Percentiles rank a stretch among this genome's conserved stretches.
Evolutionary conservation across 352 stramenopile genomes (phyloP).

Genomic region (Thalassiosira ordinaria): DNA sequence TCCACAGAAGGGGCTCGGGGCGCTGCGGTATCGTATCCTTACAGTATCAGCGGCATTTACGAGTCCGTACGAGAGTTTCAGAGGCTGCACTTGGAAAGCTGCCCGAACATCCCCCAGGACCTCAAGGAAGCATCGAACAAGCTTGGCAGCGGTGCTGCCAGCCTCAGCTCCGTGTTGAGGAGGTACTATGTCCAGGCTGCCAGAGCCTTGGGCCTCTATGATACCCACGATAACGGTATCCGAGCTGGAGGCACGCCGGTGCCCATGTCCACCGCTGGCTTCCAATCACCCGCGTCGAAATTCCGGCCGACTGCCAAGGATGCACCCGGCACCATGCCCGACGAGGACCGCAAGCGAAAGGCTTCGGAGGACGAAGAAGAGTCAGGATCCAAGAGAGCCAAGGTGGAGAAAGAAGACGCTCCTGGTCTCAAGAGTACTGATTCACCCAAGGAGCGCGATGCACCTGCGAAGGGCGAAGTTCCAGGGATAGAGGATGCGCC

Average conservation of each 20-base stretch:
- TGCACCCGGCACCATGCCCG: neutral
- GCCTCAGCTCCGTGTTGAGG: slow-evolving; percentile 74
- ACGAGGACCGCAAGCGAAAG: slow-evolving; percentile 2
- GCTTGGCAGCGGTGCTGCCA: slow-evolving; percentile 64
- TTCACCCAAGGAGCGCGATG: neutral
- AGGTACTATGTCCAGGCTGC: slow-evolving; percentile 81
- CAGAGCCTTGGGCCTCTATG: slow-evolving; percentile 71
- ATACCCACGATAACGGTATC: slow-evolving; percentile 57
- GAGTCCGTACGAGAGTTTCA: slow-evolving; percentile 81
- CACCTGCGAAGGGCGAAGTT: slow-evolving; percentile 9
- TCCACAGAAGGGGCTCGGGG: slow-evolving; percentile 38
- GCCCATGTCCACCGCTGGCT: slow-evolving; percentile 29
- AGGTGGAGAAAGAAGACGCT: neutral
- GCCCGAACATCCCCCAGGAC: slow-evolving; percentile 59
- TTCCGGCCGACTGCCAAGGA: neutral
- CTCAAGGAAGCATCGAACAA: slow-evolving; percentile 54
- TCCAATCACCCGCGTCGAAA: neutral
- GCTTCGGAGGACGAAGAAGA: neutral
- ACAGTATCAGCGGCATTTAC: slow-evolving; percentile 77
- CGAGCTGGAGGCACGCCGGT: slow-evolving; percentile 38
- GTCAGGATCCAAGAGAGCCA: neutral
- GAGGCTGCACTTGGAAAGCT: slow-evolving; percentile 74
- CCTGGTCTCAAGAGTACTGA: slow-evolving; percentile 19
- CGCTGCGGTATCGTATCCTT: slow-evolving; percentile 72
- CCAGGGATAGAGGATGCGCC: slow-evolving; percentile 13